Conservation (phyloP, 2,329 filamentous ascomycete species). For the Pyrenochaeta sp. region DNA sequence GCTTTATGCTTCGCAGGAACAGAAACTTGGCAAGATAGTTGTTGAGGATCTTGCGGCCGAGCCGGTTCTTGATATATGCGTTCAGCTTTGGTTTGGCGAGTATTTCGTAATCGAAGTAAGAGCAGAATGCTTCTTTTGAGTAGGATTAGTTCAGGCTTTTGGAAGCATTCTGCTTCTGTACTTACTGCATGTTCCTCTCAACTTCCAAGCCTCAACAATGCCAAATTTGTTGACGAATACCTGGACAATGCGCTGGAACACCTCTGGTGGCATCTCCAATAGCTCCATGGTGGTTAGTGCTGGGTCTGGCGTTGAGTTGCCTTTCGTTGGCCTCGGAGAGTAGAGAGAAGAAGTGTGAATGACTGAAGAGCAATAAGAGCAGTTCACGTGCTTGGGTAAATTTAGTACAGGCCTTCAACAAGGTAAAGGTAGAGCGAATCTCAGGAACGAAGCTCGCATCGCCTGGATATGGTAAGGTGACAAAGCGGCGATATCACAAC, state of each 20-base stretch:
- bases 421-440: too few species aligned
- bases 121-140: background rate
- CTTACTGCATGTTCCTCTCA: background rate
- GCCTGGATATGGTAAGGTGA: too few species aligned
- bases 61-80: background rate
- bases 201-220: background rate
- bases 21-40: background rate
- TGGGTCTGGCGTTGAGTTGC: too few species aligned
- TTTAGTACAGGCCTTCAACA: too few species aligned
- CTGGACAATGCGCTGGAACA: background rate
- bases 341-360: too few species aligned
- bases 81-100: background rate
- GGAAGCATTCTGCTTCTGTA: background rate
- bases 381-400: too few species aligned
- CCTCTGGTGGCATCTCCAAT: slow-evolving; percentile 6
- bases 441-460: too few species aligned
- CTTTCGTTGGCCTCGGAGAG: too few species aligned
- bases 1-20: background rate
- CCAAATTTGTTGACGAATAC: background rate
- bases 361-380: too few species aligned
- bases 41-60: background rate
- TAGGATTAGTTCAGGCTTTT: background rate
- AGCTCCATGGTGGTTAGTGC: slow-evolving; percentile 5
- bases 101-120: background rate
- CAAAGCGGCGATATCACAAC: too few species aligned